These are phyloP conservation scores for Vanrija sp. DNA, from an alignment of 1,284 basidiomycete genomes.

Conservation along the genomic window DNA sequence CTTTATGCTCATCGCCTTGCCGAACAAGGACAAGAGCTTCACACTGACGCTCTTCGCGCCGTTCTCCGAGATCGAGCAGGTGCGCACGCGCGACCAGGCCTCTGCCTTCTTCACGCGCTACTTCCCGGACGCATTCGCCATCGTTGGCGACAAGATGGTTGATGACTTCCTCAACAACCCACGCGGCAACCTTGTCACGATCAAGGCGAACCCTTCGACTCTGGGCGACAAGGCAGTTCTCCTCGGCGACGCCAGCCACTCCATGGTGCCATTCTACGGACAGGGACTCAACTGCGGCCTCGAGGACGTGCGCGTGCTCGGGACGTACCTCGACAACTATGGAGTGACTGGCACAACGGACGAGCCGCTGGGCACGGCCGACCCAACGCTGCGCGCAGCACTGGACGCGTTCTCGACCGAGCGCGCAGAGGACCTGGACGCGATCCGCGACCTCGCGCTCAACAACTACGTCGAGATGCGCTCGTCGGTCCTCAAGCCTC, in stretches of 20 bases:
- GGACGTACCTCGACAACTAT: constrained; percentile 67
- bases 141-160: constrained; percentile 77
- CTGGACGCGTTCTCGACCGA: constrained; percentile 71
- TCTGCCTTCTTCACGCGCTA: constrained; percentile 73
- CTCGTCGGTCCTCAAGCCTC: constrained; percentile 76
- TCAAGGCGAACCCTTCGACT: constrained; percentile 85
- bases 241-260: constrained; percentile 91
- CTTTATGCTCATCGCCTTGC: constrained; percentile 98
- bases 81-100: constrained; percentile 60
- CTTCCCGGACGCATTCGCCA: constrained; percentile 79
- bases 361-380: constrained; percentile 36
- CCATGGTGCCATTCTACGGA: constrained; percentile 93
- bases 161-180: constrained; percentile 77
- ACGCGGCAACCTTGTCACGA: constrained; percentile 81
- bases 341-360: constrained; percentile 54
- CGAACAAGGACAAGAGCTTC: constrained; percentile 68
- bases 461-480: constrained; percentile 96
- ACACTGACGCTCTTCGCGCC: constrained; percentile 84
- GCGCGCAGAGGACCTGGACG: constrained; percentile 80
- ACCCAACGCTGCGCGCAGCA: constrained; percentile 59
- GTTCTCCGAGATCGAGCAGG: constrained; percentile 66
- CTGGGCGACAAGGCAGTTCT: constrained; percentile 83
- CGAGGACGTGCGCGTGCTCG: constrained; percentile 90
- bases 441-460: constrained; percentile 88
- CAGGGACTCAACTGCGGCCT: constrained; percentile 97